Conservation (phyloP, 2,329 filamentous ascomycete genomes). For the Fusarium staphyleae region DNA sequence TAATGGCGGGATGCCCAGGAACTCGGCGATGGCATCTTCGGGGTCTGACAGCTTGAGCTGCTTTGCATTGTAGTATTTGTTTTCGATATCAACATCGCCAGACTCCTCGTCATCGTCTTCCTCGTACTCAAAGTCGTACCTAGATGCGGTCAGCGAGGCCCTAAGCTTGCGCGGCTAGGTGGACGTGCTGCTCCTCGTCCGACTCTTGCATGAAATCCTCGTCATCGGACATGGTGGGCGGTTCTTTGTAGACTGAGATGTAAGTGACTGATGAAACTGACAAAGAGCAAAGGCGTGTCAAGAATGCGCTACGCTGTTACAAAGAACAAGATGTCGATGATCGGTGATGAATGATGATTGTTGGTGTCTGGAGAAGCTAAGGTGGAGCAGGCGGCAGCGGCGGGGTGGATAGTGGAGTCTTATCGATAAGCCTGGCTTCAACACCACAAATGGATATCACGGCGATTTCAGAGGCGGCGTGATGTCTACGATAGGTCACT, state of each 20-base stretch:
- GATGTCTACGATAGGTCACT: too few relatives aligned
- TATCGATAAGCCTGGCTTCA: conserved; percentile 33
- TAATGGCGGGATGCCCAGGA: conserved; percentile 82
- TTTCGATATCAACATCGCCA: conserved; percentile 94
- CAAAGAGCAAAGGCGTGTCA: not conserved
- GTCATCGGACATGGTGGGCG: conserved; percentile 57
- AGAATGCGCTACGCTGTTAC: not conserved
- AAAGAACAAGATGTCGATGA: conserved; percentile 3
- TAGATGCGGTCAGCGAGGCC: conserved; percentile 36
- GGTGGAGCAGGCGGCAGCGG: conserved; percentile 38
- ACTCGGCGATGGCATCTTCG: conserved; percentile 88
- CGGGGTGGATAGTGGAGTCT: conserved; percentile 25
- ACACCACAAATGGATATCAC: not conserved
- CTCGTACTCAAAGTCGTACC: conserved; percentile 98
- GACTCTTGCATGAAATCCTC: conserved; percentile 59
- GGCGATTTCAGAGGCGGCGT: too few relatives aligned
- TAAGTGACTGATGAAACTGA: not conserved
- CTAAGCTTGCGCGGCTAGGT: conserved; percentile 6
- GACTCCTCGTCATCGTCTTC: conserved; percentile 88
- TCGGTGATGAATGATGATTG: conserved; percentile 21
- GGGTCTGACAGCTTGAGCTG: conserved; percentile 90
- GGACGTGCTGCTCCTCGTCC: conserved; percentile 53
- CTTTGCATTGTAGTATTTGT: conserved; percentile 99
- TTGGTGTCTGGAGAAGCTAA: conserved; percentile 23
- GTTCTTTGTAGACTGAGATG: not conserved